These are phyloP conservation scores for Phialocephala sp. DNA, from an alignment of 2,329 filamentous ascomycete species.

Conservation along the genomic window DNA sequence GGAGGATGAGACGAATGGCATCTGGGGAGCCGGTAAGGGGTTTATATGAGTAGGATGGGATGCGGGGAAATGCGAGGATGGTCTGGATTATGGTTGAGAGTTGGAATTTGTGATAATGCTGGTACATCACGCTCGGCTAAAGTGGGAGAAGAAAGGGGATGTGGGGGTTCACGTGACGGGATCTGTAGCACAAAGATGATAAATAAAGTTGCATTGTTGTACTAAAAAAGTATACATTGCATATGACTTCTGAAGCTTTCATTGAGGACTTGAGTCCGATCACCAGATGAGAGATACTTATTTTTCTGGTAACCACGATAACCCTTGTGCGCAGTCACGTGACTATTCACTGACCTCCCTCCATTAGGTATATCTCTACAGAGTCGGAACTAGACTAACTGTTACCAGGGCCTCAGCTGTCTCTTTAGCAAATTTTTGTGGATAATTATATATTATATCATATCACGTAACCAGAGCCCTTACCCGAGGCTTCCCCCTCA, in stretches of 20 bases:
- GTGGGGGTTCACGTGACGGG: neutral
- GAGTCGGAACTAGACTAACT: no score
- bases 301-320: neutral
- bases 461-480: no score
- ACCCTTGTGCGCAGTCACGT: neutral
- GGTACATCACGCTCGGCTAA: slow-evolving; percentile 18
- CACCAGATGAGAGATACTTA: neutral
- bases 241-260: neutral
- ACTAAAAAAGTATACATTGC: neutral
- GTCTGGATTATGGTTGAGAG: slow-evolving; percentile 23
- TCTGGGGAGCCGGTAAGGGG: slow-evolving; percentile 10
- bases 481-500: no score
- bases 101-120: slow-evolving; percentile 17
- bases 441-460: no score
- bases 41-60: slow-evolving; percentile 22
- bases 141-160: neutral
- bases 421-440: no score
- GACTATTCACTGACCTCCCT: neutral
- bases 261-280: neutral
- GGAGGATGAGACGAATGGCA: slow-evolving; percentile 15
- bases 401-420: no score
- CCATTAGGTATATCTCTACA: no score
- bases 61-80: slow-evolving; percentile 18
- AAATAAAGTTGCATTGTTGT: neutral
- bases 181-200: neutral